Percentiles rank a stretch among this genome's conserved stretches.
Evolutionary conservation across 345 rosid genomes (phyloP).

Genomic region (Syzygium aromaticum): DNA sequence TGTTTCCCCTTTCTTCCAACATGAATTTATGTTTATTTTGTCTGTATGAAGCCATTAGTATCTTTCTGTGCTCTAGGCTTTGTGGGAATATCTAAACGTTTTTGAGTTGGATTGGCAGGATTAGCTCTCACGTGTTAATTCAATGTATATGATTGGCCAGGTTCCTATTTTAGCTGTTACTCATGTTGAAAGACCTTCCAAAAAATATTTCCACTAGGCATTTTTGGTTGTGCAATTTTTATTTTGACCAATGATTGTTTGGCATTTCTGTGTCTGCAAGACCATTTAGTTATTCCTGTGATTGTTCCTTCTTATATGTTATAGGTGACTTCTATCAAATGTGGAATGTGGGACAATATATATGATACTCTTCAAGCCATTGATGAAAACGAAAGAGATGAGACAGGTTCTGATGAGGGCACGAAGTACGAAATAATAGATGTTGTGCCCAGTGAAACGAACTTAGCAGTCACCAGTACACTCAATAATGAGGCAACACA

Average conservation of each 20-base stretch:
- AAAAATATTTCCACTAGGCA: neutral
- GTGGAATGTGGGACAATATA: slow-evolving; percentile 78
- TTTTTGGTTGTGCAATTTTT: neutral
- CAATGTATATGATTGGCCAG: neutral
- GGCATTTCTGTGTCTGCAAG: neutral
- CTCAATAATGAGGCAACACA: neutral
- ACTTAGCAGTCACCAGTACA: neutral
- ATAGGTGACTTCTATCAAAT: slow-evolving; percentile 73
- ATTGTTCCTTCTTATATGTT: neutral
- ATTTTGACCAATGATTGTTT: neutral
- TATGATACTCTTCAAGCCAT: slow-evolving; percentile 50
- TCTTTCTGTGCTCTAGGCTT: neutral
- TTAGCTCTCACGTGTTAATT: neutral
- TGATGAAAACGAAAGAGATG: slow-evolving; percentile 7
- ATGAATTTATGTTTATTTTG: neutral
- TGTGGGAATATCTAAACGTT: neutral
- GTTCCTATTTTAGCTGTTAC: neutral
- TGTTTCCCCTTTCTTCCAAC: neutral
- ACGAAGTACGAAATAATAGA: slow-evolving; percentile 22
- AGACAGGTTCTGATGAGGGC: neutral
- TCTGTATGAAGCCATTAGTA: neutral
- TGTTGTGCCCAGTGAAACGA: slow-evolving; percentile 17
- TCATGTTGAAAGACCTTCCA: neutral
- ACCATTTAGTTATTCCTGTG: neutral
- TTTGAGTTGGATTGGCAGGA: neutral